Evolutionary conservation across 495 filamentous ascomycete genomes (phyloP).

Genomic region (Aspergillus sclerotiicarbonarius): DNA sequence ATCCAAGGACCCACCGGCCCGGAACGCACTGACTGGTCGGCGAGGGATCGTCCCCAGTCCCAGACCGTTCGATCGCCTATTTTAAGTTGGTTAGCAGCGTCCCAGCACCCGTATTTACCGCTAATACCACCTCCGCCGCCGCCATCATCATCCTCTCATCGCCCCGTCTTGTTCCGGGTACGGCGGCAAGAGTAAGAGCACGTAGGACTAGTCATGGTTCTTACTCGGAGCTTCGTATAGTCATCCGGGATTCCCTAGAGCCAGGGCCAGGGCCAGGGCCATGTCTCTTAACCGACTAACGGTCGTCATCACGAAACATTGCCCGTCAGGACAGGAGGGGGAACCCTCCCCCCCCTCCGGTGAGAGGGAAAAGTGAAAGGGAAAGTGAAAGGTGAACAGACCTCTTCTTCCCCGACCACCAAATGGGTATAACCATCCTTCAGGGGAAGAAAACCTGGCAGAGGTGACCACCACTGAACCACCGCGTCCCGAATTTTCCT

Average conservation of each 20-base stretch:
- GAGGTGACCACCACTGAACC: conserved; percentile 2
- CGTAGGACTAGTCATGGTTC: background rate
- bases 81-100: conserved; percentile 22
- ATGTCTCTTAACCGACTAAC: too few relatives aligned
- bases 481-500: conserved; percentile 13
- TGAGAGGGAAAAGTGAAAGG: background rate
- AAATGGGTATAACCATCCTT: background rate
- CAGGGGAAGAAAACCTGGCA: background rate
- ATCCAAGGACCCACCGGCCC: conserved; percentile 12
- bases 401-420: background rate
- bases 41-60: conserved; percentile 25
- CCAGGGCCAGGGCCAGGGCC: too few relatives aligned
- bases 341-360: too few relatives aligned
- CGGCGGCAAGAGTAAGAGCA: conserved; percentile 14
- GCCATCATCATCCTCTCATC: conserved; percentile 9
- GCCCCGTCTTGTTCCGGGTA: conserved; percentile 15
- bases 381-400: background rate
- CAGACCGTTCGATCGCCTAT: conserved; percentile 32
- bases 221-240: background rate
- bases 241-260: too few relatives aligned
- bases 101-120: conserved; percentile 10
- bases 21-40: conserved; percentile 21
- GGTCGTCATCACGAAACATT: too few relatives aligned
- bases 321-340: too few relatives aligned
- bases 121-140: conserved; percentile 6